Evolutionary conservation across 805 yeast species (phyloP), one percentile per base, ranked within the genome.

Genomic region (Sungouiella thailandica): DNA sequence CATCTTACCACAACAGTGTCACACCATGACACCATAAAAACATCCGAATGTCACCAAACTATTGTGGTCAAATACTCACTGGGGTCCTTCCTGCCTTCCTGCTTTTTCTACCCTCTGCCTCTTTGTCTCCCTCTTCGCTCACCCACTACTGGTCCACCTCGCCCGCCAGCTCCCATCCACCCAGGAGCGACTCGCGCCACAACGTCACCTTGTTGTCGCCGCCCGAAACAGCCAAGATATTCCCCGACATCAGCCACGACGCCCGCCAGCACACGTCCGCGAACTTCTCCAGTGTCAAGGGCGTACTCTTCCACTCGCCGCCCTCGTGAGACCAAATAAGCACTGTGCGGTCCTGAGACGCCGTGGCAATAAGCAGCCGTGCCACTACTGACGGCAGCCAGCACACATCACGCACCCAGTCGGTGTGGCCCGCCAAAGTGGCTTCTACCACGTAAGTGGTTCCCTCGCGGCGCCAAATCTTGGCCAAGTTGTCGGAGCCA

Each of bases 241-340:
- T 93, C 34, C 99, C 99, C 29, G 95, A 83, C 47, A 89, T 70
- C 9, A 97, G 87, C 98, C 98, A 93, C 47, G 94, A 81, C 31
- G 95, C 95, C 59, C 97, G 80, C 98, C 98, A 93, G 49, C 94
- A 85, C 17, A 89, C 97, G 57, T 93, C 98, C 11, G 96, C 93
- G 73, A 93, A 93, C 56, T 78, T 81, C 25, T 86, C 95, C 13
- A 74, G 71, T 31, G 80, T 78, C 53, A 93, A 71, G 25, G 75
- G 65, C 52, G 79, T 81, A 57, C 83, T 83, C 57, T 81, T 80
- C 99, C 98, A 93, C 44, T 71, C 70, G 3, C 76, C 78, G 36
- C 58, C 58, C 43, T 81, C 89, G 60, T 87, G 90, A 7, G 96
- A 80, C 99, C 99, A 93, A 55, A 93, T 83, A 40, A 89, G 70